Base-by-base conservation (phyloP, 352 stramenopile species). In the Phytophthora cryptogea region DNA sequence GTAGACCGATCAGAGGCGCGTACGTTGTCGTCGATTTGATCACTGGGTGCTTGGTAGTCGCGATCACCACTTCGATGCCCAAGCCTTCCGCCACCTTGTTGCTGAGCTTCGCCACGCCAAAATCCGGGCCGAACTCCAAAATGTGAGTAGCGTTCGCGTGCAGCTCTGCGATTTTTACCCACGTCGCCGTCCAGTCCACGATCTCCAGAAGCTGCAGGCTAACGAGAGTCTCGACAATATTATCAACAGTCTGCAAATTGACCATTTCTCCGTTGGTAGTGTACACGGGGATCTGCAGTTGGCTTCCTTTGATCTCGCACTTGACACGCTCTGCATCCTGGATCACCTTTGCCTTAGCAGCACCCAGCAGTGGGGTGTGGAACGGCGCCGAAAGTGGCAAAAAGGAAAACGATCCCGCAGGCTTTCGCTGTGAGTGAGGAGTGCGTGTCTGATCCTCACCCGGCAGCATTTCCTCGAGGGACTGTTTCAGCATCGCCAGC, bases 361-460 rank as follows among this genome's bases (percentile, higher is more conserved):
- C 45, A 36, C 30, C 54, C 23, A 92, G 53, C 43, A 90, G 41
- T 7, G 54, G 52, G 53, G 80, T 91, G 63, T 96, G 88, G 75
- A 96, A 96, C 1, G 86, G 78, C 20, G 78, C 78, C 36, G 83
- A 90, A 1, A 95, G 63, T 4, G 53, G 41, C 23, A 96, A 23
- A 42, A 90, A 92, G 8, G 52, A 66, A 9, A 88, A 55, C n/a
- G 61, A 70, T 0, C 83, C 85, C 5, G 65, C 63, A 9, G 85
- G 83, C 68, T 94, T 94, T 54, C 88, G 78, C 56, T 89, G 71
- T 37, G 88, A 95, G 63, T 88, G 77, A n/a, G 86, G 85, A 20
- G 89, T 72, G 11, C 88, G 82, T 26, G 73, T 89, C 66, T 96
- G 86, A 37, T 80, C 76, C 8, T 84, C 76, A 23, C 83, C 78